Evolutionary conservation across 352 stramenopile genomes (phyloP).

Genomic region (Pythium aquatile): DNA sequence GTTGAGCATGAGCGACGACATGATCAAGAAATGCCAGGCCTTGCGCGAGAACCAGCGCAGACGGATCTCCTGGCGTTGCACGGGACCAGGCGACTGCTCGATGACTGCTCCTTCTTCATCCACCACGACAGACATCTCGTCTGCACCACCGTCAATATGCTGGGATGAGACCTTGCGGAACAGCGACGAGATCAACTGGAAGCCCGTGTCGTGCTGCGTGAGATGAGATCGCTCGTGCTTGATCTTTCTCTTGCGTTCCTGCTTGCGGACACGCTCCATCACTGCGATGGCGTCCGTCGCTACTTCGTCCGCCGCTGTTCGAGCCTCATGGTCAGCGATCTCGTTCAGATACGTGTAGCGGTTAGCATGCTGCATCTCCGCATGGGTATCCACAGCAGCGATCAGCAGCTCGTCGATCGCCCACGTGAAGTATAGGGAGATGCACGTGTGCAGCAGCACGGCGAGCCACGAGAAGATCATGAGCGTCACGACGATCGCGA

Average conservation of each 20-base stretch:
- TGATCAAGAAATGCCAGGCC: slow-evolving; percentile 29
- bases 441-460: slow-evolving; percentile 21
- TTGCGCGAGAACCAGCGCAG: slow-evolving; percentile 28
- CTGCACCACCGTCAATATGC: neutral
- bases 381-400: slow-evolving; percentile 13
- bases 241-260: slow-evolving; percentile 13
- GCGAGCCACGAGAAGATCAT: slow-evolving; percentile 23
- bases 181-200: slow-evolving; percentile 21
- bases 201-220: slow-evolving; percentile 26
- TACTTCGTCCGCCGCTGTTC: slow-evolving; percentile 10
- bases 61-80: slow-evolving; percentile 1
- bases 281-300: slow-evolving; percentile 22
- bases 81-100: neutral
- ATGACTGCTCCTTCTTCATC: neutral
- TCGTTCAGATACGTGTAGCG: slow-evolving; percentile 24
- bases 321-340: slow-evolving; percentile 22
- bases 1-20: slow-evolving; percentile 28
- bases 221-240: slow-evolving; percentile 16
- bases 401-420: slow-evolving; percentile 22
- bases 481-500: slow-evolving; percentile 19
- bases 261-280: slow-evolving; percentile 26
- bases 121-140: neutral
- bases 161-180: slow-evolving; percentile 18
- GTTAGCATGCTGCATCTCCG: neutral
- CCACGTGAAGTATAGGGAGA: slow-evolving; percentile 28